Evolutionary conservation across 2,329 filamentous ascomycete species (phyloP).

Genomic region (Aureobasidium leucospermi): DNA sequence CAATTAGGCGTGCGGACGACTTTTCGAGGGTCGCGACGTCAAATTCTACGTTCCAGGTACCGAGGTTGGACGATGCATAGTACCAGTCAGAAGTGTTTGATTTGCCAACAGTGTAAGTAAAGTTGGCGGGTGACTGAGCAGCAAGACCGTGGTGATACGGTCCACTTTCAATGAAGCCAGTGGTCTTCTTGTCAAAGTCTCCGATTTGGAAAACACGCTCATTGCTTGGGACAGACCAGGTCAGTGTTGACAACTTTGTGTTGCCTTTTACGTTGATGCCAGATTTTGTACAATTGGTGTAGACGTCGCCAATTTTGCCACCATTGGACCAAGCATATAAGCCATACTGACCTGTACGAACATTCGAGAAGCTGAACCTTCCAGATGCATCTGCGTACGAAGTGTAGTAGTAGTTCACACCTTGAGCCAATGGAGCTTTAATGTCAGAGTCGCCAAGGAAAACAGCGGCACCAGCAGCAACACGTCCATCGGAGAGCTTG

Average conservation of each 20-base stretch:
- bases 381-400: slow-evolving; percentile 38
- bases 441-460: slow-evolving; percentile 44
- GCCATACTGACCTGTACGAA: slow-evolving; percentile 40
- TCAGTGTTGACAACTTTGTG: slow-evolving; percentile 23
- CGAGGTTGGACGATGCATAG: slow-evolving; percentile 38
- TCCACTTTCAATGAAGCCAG: slow-evolving; percentile 39
- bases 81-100: slow-evolving; percentile 40
- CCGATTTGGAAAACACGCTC: slow-evolving; percentile 44
- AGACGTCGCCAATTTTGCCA: slow-evolving; percentile 37
- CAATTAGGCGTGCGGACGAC: background rate
- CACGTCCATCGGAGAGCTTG: slow-evolving; percentile 40
- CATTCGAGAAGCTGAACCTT: slow-evolving; percentile 37
- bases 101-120: slow-evolving; percentile 38
- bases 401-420: slow-evolving; percentile 44
- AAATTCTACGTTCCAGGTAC: slow-evolving; percentile 29
- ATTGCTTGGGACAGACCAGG: slow-evolving; percentile 34
- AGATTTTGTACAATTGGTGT: slow-evolving; percentile 37
- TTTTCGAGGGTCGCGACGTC: slow-evolving; percentile 1
- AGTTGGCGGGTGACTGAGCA: slow-evolving; percentile 37
- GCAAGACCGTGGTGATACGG: slow-evolving; percentile 41
- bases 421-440: slow-evolving; percentile 42
- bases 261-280: slow-evolving; percentile 32
- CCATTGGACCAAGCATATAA: slow-evolving; percentile 47
- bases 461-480: slow-evolving; percentile 41
- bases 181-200: slow-evolving; percentile 39